phyloP scores from a whole-genome alignment of 1,284 basidiomycete genomes.

The Ustilago lituana region DNA sequence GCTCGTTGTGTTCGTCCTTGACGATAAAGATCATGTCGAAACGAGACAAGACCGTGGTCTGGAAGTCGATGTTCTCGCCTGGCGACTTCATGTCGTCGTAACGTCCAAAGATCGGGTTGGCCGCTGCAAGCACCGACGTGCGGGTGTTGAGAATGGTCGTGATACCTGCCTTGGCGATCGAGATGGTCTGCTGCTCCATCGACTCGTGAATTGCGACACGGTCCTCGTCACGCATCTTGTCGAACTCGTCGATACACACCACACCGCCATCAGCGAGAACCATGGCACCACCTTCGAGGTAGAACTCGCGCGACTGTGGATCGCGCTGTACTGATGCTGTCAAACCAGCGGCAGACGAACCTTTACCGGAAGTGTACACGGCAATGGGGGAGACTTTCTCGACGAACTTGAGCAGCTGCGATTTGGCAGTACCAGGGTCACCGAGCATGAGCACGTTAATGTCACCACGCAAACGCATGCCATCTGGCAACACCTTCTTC shows the following conservation, averaged over 20 bases:
- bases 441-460: conserved; percentile 96
- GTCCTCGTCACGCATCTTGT: conserved; percentile 99
- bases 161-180: conserved; percentile 98
- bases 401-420: conserved; percentile 96
- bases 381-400: conserved; percentile 98
- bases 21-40: conserved; percentile 99
- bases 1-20: conserved; percentile 96
- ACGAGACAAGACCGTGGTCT: conserved; percentile 96
- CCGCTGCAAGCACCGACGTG: conserved; percentile 94
- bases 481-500: conserved; percentile 97
- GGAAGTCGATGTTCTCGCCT: conserved; percentile 98
- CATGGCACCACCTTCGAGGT: conserved; percentile 99
- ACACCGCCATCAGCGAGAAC: conserved; percentile 98
- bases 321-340: conserved; percentile 98
- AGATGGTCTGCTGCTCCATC: conserved; percentile 99
- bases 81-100: conserved; percentile 98
- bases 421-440: conserved; percentile 98
- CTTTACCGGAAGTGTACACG: conserved; percentile 98
- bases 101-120: conserved; percentile 97
- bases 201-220: conserved; percentile 99
- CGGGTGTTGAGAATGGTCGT: conserved; percentile 97
- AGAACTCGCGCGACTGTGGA: conserved; percentile 91
- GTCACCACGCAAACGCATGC: conserved; percentile 95
- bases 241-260: conserved; percentile 99
- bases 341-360: conserved; percentile 95